A percentile compares a stretch with the other conserved stretches of the same genome.
Evolutionary conservation across 1,284 basidiomycete genomes (phyloP).

Genomic region (Caloboletus inedulis): DNA sequence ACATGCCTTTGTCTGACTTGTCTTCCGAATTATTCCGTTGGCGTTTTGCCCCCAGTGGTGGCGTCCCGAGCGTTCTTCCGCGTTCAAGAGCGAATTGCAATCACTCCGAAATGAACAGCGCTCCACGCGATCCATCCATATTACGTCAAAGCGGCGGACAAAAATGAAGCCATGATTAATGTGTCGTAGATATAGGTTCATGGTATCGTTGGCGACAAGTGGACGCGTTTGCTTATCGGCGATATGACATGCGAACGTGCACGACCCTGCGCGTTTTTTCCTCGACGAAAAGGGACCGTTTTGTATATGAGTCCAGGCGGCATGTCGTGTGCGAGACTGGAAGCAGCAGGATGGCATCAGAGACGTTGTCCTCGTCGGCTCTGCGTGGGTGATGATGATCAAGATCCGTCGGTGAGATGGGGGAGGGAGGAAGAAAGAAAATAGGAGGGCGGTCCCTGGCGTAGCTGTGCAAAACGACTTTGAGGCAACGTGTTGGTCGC

Average conservation of each 20-base stretch:
- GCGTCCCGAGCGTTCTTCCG: conserved; percentile 5
- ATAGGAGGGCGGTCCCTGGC: conserved; percentile 1
- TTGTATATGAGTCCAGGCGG: conserved; percentile 1
- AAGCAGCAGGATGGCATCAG: conserved; percentile 1
- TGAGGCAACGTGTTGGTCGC: conserved; percentile 27
- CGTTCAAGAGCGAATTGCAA: not conserved
- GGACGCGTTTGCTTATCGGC: conserved; percentile 7
- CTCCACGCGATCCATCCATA: conserved; percentile 17
- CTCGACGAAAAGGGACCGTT: not conserved
- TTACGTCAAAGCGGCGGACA: conserved; percentile 2
- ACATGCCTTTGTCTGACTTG: conserved; percentile 1
- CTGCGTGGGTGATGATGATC: conserved; percentile 1
- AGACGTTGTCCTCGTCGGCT: conserved; percentile 2
- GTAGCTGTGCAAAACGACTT: conserved; percentile 11
- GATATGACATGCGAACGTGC: conserved; percentile 9
- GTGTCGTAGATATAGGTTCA: conserved; percentile 2
- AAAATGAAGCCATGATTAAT: conserved; percentile 7
- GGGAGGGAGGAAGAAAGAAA: not conserved
- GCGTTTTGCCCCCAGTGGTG: conserved; percentile 7
- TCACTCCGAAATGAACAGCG: conserved; percentile 18
- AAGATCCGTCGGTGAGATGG: not conserved
- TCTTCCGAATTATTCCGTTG: conserved; percentile 3
- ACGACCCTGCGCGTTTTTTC: conserved; percentile 4
- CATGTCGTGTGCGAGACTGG: not conserved
- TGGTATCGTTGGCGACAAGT: conserved; percentile 1